Conservation (phyloP, 192 early-diverging fungal species). For the Chytriomyces sp. region DNA sequence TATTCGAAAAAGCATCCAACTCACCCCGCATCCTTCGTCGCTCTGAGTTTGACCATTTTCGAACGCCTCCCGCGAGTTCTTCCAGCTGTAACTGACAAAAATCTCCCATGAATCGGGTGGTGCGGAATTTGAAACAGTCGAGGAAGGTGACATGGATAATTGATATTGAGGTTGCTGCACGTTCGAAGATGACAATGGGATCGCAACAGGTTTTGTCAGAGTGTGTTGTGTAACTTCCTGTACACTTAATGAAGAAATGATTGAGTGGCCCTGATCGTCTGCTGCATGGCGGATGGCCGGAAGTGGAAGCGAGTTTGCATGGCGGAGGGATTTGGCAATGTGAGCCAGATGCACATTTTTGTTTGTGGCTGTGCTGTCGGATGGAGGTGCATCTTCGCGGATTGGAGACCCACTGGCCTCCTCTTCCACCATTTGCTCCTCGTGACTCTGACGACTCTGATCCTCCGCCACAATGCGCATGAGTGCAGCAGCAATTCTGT, state of each 20-base stretch:
- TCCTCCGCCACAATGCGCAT: background rate
- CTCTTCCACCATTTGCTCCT: background rate
- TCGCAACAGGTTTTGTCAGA: background rate
- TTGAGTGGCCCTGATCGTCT: background rate
- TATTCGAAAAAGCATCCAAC: background rate
- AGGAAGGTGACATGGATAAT: background rate
- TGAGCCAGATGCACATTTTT: background rate
- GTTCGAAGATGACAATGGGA: too few species aligned
- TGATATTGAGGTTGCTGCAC: too few species aligned
- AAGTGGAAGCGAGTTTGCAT: background rate
- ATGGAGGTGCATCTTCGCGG: background rate
- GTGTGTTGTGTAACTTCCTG: background rate
- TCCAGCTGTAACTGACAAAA: conserved; percentile 29
- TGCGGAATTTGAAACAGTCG: background rate
- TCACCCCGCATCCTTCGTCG: conserved; percentile 18
- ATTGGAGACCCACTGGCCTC: background rate
- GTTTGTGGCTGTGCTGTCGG: too few species aligned
- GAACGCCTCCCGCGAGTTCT: conserved; percentile 30
- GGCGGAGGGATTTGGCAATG: background rate
- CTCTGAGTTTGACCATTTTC: background rate
- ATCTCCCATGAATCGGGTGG: conserved; percentile 8
- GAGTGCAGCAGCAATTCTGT: background rate
- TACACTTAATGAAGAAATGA: background rate
- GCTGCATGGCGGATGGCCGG: background rate
- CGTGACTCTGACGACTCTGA: background rate